Evolutionary conservation across 192 early-diverging fungal species (phyloP).

Genomic region (Podila epicladia): DNA sequence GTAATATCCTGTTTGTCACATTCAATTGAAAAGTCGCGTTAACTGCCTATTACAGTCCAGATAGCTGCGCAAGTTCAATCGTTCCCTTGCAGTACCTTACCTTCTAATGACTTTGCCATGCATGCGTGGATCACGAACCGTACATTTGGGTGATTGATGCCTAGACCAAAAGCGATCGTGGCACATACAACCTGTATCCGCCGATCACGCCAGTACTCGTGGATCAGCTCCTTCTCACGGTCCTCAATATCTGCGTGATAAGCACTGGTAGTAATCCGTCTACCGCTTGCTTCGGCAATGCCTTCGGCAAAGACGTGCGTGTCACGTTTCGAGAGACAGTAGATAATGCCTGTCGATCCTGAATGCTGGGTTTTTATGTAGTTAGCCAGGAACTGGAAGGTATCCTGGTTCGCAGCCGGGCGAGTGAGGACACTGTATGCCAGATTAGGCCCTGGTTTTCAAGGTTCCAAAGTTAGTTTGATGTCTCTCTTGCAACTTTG

Average conservation of each 20-base stretch:
- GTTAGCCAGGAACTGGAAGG: constrained; percentile 57
- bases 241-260: constrained; percentile 77
- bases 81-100: constrained; percentile 9
- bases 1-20: constrained; percentile 61
- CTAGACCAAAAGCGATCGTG: constrained; percentile 85
- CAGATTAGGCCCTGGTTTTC: constrained; percentile 59
- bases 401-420: constrained; percentile 42
- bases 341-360: constrained; percentile 69
- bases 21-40: background rate
- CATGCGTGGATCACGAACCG: constrained; percentile 78
- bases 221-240: constrained; percentile 55
- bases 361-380: constrained; percentile 67
- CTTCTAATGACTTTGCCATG: constrained; percentile 72
- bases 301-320: constrained; percentile 62
- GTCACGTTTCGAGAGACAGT: constrained; percentile 73
- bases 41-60: background rate
- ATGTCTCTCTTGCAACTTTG: no score
- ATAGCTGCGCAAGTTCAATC: no score
- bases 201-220: constrained; percentile 71
- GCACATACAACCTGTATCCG: constrained; percentile 75
- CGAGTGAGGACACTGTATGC: constrained; percentile 68
- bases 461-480: no score
- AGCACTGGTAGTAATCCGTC: constrained; percentile 58
- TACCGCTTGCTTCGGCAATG: constrained; percentile 57
- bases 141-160: constrained; percentile 77